Evolutionary conservation across 192 early-diverging fungal species (phyloP).

Genomic region (Spinellus fusiger): DNA sequence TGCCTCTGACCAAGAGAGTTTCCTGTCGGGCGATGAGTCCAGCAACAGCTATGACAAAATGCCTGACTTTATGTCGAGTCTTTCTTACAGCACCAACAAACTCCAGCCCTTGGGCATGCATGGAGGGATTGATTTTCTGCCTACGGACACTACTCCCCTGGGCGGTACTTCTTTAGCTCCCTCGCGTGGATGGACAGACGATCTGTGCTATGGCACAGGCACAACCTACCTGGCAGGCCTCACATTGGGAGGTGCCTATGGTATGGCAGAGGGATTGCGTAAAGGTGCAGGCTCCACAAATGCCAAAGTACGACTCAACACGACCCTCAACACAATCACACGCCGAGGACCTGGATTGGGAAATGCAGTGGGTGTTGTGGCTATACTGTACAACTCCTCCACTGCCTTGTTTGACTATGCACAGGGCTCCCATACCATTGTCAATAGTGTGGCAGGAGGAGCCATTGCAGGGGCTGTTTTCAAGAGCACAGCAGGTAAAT

Average conservation of each 20-base stretch:
- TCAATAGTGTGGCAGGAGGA: conserved; percentile 66
- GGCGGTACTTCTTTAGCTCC: conserved; percentile 48
- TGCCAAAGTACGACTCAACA: conserved; percentile 76
- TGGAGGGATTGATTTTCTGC: conserved; percentile 53
- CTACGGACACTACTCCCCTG: conserved; percentile 28
- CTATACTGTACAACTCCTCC: conserved; percentile 77
- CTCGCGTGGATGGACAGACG: conserved; percentile 72
- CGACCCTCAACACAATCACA: conserved; percentile 75
- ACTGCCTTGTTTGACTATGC: conserved; percentile 59
- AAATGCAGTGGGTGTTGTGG: conserved; percentile 75
- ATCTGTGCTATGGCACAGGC: conserved; percentile 81
- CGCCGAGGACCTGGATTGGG: conserved; percentile 80
- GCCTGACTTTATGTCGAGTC: conserved; percentile 42
- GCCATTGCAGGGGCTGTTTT: conserved; percentile 72
- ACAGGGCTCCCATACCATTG: conserved; percentile 57
- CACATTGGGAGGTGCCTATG: conserved; percentile 65
- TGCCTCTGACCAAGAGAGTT: not conserved
- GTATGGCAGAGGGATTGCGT: conserved; percentile 69
- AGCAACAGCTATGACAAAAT: conserved; percentile 38
- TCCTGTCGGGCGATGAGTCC: not conserved
- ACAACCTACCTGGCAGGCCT: conserved; percentile 72
- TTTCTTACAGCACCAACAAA: conserved; percentile 35
- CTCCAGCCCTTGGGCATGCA: conserved; percentile 48
- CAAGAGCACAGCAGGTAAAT: conserved; percentile 67
- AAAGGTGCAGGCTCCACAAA: conserved; percentile 48